Evolutionary conservation across 768 basidiomycete genomes (phyloP).

Genomic region (Coprinopsis strossmayeri): DNA sequence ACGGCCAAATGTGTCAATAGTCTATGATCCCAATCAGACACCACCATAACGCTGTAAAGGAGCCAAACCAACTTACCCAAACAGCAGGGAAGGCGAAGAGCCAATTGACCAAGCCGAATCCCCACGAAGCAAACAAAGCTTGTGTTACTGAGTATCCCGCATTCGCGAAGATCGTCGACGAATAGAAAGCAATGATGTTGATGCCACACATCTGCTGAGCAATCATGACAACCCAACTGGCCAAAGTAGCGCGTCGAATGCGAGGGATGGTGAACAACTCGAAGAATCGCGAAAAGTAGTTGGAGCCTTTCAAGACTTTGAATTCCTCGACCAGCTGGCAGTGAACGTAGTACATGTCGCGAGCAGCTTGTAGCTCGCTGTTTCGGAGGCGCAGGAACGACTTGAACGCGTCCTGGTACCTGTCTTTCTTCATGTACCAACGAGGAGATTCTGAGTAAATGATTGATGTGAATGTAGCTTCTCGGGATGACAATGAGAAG

Average conservation of each 20-base stretch:
- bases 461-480: neutral
- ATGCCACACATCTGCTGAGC: conserved; percentile 82
- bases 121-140: conserved; percentile 59
- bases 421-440: conserved; percentile 79
- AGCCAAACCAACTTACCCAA: conserved; percentile 30
- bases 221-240: conserved; percentile 54
- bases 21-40: conserved; percentile 21
- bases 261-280: conserved; percentile 77
- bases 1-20: conserved; percentile 71
- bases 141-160: conserved; percentile 49
- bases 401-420: conserved; percentile 60
- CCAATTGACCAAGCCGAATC: conserved; percentile 64
- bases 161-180: conserved; percentile 61
- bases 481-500: neutral
- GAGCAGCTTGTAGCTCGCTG: conserved; percentile 68
- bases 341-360: conserved; percentile 75
- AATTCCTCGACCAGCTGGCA: conserved; percentile 62
- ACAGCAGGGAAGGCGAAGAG: conserved; percentile 62
- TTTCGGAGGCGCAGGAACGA: conserved; percentile 65
- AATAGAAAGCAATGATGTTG: conserved; percentile 78
- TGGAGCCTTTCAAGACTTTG: conserved; percentile 47
- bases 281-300: conserved; percentile 38
- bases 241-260: conserved; percentile 41
- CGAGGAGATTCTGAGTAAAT: conserved; percentile 64
- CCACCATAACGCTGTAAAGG: conserved; percentile 7